Percentiles rank a stretch among this genome's conserved stretches.
phyloP scores from a whole-genome alignment of 2,329 filamentous ascomycete species.

The Cladobotryum mycophilum region DNA sequence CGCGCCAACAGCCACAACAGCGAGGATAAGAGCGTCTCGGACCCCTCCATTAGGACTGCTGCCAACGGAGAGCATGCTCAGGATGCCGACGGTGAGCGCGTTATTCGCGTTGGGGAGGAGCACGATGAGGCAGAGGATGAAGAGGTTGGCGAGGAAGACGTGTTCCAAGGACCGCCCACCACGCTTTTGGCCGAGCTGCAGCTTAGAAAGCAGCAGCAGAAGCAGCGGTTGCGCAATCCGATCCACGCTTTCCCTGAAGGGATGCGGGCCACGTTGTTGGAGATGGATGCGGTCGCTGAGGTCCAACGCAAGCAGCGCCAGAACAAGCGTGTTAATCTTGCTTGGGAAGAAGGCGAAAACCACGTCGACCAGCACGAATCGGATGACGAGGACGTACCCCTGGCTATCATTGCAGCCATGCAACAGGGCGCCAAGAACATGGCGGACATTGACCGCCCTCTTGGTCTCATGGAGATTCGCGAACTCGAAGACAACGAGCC shows the following conservation, averaged over 20 bases:
- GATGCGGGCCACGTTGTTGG: conserved; percentile 83
- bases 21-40: conserved; percentile 24
- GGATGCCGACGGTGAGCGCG: conserved; percentile 21
- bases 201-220: conserved; percentile 82
- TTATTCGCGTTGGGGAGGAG: conserved; percentile 19
- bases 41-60: conserved; percentile 1
- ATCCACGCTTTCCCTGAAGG: conserved; percentile 60
- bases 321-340: conserved; percentile 72
- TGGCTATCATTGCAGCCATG: conserved; percentile 69
- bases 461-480: conserved; percentile 72
- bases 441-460: conserved; percentile 54
- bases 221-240: conserved; percentile 62
- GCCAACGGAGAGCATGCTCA: conserved; percentile 11
- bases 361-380: conserved; percentile 39
- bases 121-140: conserved; percentile 37
- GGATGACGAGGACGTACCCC: conserved; percentile 79
- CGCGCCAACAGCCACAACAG: conserved; percentile 26
- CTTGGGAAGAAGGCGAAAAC: conserved; percentile 71
- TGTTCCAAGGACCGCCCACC: conserved; percentile 68
- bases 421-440: conserved; percentile 46
- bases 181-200: conserved; percentile 91
- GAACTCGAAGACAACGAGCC: conserved; percentile 92
- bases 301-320: conserved; percentile 70
- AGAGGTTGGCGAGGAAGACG: conserved; percentile 40
- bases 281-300: conserved; percentile 86